Base-by-base conservation (phyloP, 2,329 filamentous ascomycete species). In the Colletotrichum sublineola region DNA sequence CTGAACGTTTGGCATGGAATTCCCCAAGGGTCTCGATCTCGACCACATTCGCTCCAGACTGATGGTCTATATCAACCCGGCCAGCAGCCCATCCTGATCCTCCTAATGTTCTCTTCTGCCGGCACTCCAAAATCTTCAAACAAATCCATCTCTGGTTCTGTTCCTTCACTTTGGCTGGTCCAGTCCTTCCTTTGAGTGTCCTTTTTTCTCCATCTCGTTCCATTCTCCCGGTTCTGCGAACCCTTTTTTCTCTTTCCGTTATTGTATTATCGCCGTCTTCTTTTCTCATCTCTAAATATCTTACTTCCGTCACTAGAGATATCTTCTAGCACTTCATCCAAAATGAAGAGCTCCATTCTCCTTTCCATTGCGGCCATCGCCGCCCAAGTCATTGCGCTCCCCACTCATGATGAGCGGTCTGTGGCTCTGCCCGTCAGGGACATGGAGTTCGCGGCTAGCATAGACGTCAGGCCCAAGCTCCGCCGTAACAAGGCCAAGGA, bases 301-400 rank as follows among this genome's bases (percentile, higher is more conserved):
- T 46, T 20, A 29, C 40, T 57, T 57, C 40, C 50, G 33, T 56
- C 33, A 40, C 52, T 36, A 36, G 40, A 52, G 33, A 33, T 29
- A 63, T 38, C 53, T 46, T n/a, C 33, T 50, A 69, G 55, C 29
- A 42, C 57, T 36, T 63, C 63, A 33, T 58, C n/a, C 52, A 71
- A 50, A 58, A 74, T 74, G 73, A 74, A 74, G 73, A 73, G 70
- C 57, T 63, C 73, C 44, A 52, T 74, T 29, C 53, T 73, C 20
- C 46, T 73, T 15, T 73, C 73, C 42, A 61, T 74, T 52, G 73
- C 67, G 70, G 73, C 70, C 24, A 61, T 74, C 38, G 73, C 73
- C 38, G 66, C 73, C 63, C 66, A 73, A n/a, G 73, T 70, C n/a
- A 65, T 73, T 48, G 70, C 73, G 36, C 65, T 70, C 46, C 70